Evolutionary conservation across 2,329 filamentous ascomycete species (phyloP).

Genomic region (Colletotrichum noveboracense): DNA sequence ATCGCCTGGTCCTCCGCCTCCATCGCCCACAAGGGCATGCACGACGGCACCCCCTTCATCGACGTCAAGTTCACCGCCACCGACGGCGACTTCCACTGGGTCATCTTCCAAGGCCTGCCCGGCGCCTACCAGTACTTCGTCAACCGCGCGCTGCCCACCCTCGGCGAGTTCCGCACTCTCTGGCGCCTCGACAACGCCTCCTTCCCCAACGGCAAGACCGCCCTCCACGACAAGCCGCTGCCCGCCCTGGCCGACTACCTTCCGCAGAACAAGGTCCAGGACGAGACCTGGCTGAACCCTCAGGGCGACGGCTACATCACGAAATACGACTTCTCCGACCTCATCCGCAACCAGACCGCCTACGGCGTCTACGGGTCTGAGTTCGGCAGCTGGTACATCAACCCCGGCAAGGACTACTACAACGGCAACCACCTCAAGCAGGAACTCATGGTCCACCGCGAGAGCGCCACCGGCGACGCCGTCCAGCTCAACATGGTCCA

Average conservation of each 20-base stretch:
- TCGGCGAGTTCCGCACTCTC: conserved; percentile 56
- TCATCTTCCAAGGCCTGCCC: conserved; percentile 50
- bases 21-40: conserved; percentile 36
- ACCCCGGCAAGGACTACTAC: conserved; percentile 55
- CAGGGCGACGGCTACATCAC: conserved; percentile 45
- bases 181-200: conserved; percentile 54
- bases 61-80: conserved; percentile 51
- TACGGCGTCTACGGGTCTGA: conserved; percentile 55
- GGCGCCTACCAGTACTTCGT: conserved; percentile 64
- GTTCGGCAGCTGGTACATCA: conserved; percentile 57
- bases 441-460: conserved; percentile 57
- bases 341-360: conserved; percentile 42
- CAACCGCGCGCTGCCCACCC: conserved; percentile 49
- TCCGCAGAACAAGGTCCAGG: conserved; percentile 52
- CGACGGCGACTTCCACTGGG: conserved; percentile 57
- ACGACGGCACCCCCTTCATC: conserved; percentile 45
- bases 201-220: conserved; percentile 50
- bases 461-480: conserved; percentile 52
- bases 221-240: conserved; percentile 48
- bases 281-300: conserved; percentile 55
- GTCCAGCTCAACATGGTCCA: conserved; percentile 61
- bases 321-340: conserved; percentile 50
- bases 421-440: conserved; percentile 59
- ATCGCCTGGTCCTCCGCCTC: conserved; percentile 51
- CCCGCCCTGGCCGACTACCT: conserved; percentile 48